Conservation (phyloP, 139 green algal genomes). For the Coelastrella sp. region DNA sequence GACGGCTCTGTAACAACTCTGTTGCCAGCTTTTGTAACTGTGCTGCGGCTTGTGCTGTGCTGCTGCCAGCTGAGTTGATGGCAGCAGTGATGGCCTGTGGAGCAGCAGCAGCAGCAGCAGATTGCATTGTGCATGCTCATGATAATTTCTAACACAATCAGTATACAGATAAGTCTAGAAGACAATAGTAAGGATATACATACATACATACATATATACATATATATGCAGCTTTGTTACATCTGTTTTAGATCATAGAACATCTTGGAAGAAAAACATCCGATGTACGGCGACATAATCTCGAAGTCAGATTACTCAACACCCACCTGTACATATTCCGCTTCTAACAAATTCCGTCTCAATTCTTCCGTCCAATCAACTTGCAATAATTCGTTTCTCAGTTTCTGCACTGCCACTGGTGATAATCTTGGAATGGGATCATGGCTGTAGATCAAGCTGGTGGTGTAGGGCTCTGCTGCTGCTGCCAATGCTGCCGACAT, state of each 20-base stretch:
- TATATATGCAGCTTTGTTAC: no score
- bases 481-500: slow-evolving; percentile 19
- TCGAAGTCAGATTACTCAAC: no score
- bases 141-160: no score
- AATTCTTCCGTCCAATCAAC: slow-evolving; percentile 38
- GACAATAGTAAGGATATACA: no score
- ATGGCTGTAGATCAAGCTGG: slow-evolving; percentile 37
- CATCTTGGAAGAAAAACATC: no score
- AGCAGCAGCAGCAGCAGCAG: background rate
- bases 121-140: no score
- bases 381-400: background rate
- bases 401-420: background rate
- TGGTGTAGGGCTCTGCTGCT: slow-evolving; percentile 31
- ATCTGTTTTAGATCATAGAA: no score
- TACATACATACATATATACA: no score
- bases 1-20: slow-evolving; percentile 30
- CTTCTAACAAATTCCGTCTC: slow-evolving; percentile 7
- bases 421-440: slow-evolving; percentile 34
- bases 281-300: no score
- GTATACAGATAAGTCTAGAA: no score
- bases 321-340: slow-evolving; percentile 42
- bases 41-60: slow-evolving; percentile 30
- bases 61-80: slow-evolving; percentile 13
- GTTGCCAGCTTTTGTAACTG: slow-evolving; percentile 40
- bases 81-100: slow-evolving; percentile 34